Base-by-base conservation (phyloP, 495 filamentous ascomycete genomes). In the Penicilliopsis zonata region DNA sequence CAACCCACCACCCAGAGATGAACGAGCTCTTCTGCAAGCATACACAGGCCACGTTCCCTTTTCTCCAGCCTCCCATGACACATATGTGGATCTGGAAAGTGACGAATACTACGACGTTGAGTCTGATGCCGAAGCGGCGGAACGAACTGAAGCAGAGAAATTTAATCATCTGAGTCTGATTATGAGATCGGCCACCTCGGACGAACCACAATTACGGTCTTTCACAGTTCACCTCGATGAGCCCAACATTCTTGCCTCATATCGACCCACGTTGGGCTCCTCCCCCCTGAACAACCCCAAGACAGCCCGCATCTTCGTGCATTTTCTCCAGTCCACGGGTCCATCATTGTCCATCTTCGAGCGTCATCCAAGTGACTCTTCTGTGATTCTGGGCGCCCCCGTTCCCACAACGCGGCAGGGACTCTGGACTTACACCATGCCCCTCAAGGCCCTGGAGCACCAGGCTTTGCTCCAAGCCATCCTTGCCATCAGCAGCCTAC, bases 311-410 rank as follows among this genome's bases (percentile, higher is more conserved):
- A 74, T 95, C 10, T 98, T 96, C 50, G 78, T 79, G 47, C 86
- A 96, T 58, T 98, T 95, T 52, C 74, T 95, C 16, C 78, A 85
- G 43, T 78, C 87, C 5, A 94, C 86, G 2, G 90, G 80, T 0
- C 86, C 88, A 1, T 80, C 70, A 41, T 67, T 96, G 39, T 93
- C 87, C 2, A 68, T 94, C 15, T 94, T 82, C 41, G 88, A 96
- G 51, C 68, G 90, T 19, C 74, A 86, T 55, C 77, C 82, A 9
- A 70, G 77, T 10, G 87, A 93, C 49, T 72, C 86, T 1, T 72
- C 81, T 0, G 70, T 77, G 23, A 64, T 85, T 31, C 78, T 87
- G 41, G 76, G 76, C 9, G 58, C 57, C 9, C 63, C 73, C 3
- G 69, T 84, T 0, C 76, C 82, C 7, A 67, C 63, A 30, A 69